These are phyloP conservation scores for Eudorina sp. DNA, from an alignment of 139 green algal genomes.

Conservation along the genomic window DNA sequence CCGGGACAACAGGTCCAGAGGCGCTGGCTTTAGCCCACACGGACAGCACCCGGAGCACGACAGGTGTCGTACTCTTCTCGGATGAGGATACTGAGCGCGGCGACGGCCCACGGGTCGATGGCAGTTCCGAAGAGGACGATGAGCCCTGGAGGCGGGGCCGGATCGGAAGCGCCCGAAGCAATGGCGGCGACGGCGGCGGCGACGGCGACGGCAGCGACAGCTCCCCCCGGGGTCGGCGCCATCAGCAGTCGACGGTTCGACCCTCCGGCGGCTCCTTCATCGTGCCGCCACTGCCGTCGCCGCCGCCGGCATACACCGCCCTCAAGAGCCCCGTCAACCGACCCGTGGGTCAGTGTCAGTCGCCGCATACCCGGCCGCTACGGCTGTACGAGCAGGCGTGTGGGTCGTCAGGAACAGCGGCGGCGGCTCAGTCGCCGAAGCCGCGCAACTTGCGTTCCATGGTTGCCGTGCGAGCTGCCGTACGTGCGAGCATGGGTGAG, in stretches of 20 bases:
- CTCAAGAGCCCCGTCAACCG: not conserved
- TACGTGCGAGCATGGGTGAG: not conserved
- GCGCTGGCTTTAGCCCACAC: too few species aligned
- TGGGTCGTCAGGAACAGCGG: not conserved
- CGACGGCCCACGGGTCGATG: too few species aligned
- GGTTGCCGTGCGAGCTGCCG: slow-evolving; percentile 25
- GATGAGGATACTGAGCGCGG: too few species aligned
- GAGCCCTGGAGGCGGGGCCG: too few species aligned
- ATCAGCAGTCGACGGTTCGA: not conserved
- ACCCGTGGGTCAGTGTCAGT: not conserved
- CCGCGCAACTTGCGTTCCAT: slow-evolving; percentile 9
- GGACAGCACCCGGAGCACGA: too few species aligned
- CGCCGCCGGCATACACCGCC: not conserved
- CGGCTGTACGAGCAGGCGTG: slow-evolving; percentile 14
- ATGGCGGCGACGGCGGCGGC: not conserved
- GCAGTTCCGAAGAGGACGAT: too few species aligned
- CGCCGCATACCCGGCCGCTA: not conserved
- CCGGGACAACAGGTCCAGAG: too few species aligned
- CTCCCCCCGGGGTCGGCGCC: not conserved
- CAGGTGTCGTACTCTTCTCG: too few species aligned
- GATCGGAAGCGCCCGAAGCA: too few species aligned
- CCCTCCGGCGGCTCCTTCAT: not conserved
- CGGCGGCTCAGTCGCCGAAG: not conserved
- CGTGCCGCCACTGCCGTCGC: not conserved
- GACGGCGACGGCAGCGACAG: not conserved